A percentile compares a stretch with the other conserved stretches of the same genome.
Conservation (phyloP, 176 grass and related monocot genomes). For the Oropetium thomaeum region DNA sequence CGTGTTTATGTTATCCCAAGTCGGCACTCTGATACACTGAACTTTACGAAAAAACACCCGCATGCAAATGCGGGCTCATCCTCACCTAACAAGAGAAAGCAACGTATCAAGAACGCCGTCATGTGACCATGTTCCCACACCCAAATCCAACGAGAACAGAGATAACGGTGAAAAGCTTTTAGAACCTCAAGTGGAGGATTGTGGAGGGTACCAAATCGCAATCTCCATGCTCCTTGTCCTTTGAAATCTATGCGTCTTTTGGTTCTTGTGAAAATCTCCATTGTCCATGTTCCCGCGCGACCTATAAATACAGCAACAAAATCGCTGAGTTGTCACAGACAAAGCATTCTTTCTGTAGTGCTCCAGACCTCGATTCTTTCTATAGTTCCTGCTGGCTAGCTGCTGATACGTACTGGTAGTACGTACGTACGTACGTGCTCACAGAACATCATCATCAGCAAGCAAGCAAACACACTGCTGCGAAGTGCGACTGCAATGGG, state of each 20-base stretch:
- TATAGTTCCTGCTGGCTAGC: too few species aligned
- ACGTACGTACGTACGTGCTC: too few species aligned
- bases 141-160: too few species aligned
- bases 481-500: constrained; percentile 38
- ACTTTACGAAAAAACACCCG: neutral
- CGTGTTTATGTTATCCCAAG: neutral
- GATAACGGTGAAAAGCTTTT: too few species aligned
- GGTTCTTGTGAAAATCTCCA: too few species aligned
- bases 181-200: neutral
- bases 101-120: constrained; percentile 16
- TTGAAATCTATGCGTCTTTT: neutral
- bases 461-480: too few species aligned
- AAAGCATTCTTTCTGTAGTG: neutral
- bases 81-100: constrained; percentile 25
- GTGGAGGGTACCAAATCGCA: neutral
- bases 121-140: constrained; percentile 50
- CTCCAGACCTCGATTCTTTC: too few species aligned
- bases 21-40: neutral
- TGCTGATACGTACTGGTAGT: too few species aligned
- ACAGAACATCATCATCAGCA: too few species aligned
- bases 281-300: neutral
- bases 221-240: neutral
- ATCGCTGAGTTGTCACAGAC: neutral
- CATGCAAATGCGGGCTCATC: constrained; percentile 1
- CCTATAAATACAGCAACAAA: neutral